Evolutionary conservation across 768 basidiomycete species (phyloP), one percentile per base, ranked within the genome.

Genomic region (Russula ochroleuca): DNA sequence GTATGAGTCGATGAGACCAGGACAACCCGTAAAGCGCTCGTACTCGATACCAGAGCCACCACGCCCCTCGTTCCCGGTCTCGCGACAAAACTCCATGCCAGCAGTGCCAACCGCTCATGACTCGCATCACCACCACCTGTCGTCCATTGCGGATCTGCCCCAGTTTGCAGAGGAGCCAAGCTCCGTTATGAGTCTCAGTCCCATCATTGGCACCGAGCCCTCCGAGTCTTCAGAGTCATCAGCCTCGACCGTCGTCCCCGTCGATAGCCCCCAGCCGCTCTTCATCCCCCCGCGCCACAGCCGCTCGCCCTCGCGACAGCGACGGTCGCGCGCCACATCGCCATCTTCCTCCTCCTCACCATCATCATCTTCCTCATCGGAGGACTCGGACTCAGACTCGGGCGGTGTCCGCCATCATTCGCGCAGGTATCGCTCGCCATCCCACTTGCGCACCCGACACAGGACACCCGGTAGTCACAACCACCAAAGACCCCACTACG

Each of bases 241-340:
- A 40, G 11, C 68, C 61, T 11, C 69, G 67, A 58, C 53, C 37
- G 40, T 68, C n/a, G 71, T 72, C 0, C 38, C 25, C 0, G 70
- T 74, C 38, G 71, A 70, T 21, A 71, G 73, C 19, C 72, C 75
- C 47, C 76, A 75, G 19, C 68, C 67, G 65, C 72, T 23, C 65
- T 60, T 25, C 73, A 74, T 59, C 54, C 74, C 40, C 8, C 70
- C 70, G 28, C 70, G 66, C 61, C 75, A 78, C 64, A 66, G 77
- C 15, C 84, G 86, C n/a, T 73, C 71, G 40, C 74, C 72, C 0
- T 54, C 47, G 54, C 73, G 25, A 5, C 69, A 65, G 21, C 69
- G 66, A 61, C 77, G 78, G 62, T 65, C 77, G 15, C 85, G 87
- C 23, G 72, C 73, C 43, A 85, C 87, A 4, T 83, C 78, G 65